phyloP scores from a whole-genome alignment of 129 eudicot species.

The Flaveria robusta region DNA sequence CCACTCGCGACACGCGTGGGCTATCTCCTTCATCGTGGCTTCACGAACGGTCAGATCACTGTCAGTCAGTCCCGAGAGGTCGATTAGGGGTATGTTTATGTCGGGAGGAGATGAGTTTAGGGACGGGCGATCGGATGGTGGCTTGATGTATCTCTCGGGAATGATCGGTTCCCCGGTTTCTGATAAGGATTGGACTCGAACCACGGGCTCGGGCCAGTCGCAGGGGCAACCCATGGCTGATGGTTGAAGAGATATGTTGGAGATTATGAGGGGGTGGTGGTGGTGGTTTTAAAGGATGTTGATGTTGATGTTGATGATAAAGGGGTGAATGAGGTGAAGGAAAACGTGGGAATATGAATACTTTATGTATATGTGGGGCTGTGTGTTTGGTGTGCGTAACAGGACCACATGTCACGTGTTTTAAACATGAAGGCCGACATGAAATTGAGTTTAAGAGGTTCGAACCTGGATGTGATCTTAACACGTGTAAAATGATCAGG shows the following conservation, averaged over 20 bases:
- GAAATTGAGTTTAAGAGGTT: neutral
- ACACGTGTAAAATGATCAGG: too few species aligned
- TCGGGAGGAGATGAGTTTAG: conserved; percentile 1
- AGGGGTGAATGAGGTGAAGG: neutral
- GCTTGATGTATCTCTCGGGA: conserved; percentile 73
- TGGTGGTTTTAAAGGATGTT: neutral
- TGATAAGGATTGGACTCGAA: conserved; percentile 77
- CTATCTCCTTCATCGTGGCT: conserved; percentile 34
- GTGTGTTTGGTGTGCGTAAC: neutral
- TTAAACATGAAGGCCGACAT: conserved; percentile 1
- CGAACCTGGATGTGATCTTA: neutral
- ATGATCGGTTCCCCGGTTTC: conserved; percentile 39
- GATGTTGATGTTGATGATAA: neutral
- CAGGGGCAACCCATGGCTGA: conserved; percentile 27
- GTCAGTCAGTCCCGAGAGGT: conserved; percentile 46
- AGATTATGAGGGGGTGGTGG: neutral
- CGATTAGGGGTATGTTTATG: conserved; percentile 68
- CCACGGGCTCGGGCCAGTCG: conserved; percentile 85
- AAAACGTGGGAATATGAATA: neutral
- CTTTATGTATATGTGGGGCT: neutral
- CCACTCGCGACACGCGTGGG: conserved; percentile 69
- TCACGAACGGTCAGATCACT: conserved; percentile 22
- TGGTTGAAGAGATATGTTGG: neutral
- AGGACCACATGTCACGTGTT: neutral
- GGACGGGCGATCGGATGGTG: conserved; percentile 55